Conservation (phyloP, 31 red algal genomes). For the Odonthalia washingtoniensis region DNA sequence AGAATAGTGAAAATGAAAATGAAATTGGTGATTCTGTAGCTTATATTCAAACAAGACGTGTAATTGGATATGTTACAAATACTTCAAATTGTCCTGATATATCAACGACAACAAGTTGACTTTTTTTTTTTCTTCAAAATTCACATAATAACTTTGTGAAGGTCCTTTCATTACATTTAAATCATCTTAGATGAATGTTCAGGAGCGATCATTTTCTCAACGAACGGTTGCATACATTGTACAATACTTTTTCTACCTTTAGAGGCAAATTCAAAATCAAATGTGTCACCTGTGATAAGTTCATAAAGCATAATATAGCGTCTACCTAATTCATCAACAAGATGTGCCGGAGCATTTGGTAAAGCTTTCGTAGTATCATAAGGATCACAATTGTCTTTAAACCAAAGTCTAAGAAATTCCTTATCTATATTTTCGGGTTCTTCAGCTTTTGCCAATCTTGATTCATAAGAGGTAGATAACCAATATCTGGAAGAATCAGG, state of each 20-base stretch:
- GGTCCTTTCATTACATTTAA: background rate
- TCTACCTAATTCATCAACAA: conserved; percentile 93
- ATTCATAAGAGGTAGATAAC: conserved; percentile 87
- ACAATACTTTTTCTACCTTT: conserved; percentile 35
- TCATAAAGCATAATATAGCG: conserved; percentile 99
- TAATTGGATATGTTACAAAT: conserved; percentile 41
- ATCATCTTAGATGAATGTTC: conserved; percentile 15
- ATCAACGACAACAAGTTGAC: background rate
- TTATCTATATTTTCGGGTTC: conserved; percentile 99
- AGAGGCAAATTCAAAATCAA: conserved; percentile 50
- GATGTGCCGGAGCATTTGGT: conserved; percentile 91
- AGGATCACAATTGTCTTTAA: conserved; percentile 93
- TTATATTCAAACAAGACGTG: conserved; percentile 33
- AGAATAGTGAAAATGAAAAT: conserved; percentile 25
- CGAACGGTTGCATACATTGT: conserved; percentile 30
- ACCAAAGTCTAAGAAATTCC: conserved; percentile 98
- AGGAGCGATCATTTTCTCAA: conserved; percentile 34
- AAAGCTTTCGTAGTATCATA: conserved; percentile 88
- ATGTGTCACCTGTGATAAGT: conserved; percentile 91
- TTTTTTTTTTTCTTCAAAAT: background rate
- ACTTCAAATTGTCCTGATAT: background rate
- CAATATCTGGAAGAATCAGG: conserved; percentile 98
- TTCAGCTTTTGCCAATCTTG: conserved; percentile 71
- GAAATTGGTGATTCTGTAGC: conserved; percentile 44
- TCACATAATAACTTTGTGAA: background rate